phyloP scores from a whole-genome alignment of 495 filamentous ascomycete genomes.

The Hypoxylon lenormandii region DNA sequence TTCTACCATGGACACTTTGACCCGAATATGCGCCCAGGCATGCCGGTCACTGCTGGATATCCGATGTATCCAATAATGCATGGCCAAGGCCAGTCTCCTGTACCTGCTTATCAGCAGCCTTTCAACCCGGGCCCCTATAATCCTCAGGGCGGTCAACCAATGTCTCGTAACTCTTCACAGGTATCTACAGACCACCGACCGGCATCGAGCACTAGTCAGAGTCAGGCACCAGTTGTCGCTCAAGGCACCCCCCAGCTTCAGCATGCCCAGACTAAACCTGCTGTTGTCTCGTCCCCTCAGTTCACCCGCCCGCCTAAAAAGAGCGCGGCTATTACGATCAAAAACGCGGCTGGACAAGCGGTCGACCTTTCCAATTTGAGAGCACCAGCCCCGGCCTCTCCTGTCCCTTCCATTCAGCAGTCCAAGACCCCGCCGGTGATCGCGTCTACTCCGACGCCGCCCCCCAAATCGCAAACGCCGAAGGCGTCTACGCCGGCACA shows the following conservation, averaged over 20 bases:
- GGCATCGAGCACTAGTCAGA: conserved; percentile 78
- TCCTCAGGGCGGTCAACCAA: conserved; percentile 69
- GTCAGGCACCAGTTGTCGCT: conserved; percentile 59
- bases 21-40: conserved; percentile 46
- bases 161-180: conserved; percentile 87
- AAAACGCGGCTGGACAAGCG: conserved; percentile 75
- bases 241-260: conserved; percentile 63
- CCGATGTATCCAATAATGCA: conserved; percentile 64
- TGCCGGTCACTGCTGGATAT: conserved; percentile 56
- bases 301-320: conserved; percentile 71
- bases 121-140: conserved; percentile 66
- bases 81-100: conserved; percentile 62
- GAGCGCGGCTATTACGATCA: conserved; percentile 78
- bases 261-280: conserved; percentile 70
- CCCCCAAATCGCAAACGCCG: conserved; percentile 59
- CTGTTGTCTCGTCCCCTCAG: conserved; percentile 69
- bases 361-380: conserved; percentile 59
- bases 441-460: conserved; percentile 65
- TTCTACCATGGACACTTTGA: conserved; percentile 54
- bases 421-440: conserved; percentile 67
- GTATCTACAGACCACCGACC: conserved; percentile 79
- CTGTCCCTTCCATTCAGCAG: conserved; percentile 61
- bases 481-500: conserved; percentile 60
- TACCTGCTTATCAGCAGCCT: conserved; percentile 62
- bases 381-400: conserved; percentile 58